Conservation (phyloP, 1,284 basidiomycete species). For the Cryptococcus sp. region DNA sequence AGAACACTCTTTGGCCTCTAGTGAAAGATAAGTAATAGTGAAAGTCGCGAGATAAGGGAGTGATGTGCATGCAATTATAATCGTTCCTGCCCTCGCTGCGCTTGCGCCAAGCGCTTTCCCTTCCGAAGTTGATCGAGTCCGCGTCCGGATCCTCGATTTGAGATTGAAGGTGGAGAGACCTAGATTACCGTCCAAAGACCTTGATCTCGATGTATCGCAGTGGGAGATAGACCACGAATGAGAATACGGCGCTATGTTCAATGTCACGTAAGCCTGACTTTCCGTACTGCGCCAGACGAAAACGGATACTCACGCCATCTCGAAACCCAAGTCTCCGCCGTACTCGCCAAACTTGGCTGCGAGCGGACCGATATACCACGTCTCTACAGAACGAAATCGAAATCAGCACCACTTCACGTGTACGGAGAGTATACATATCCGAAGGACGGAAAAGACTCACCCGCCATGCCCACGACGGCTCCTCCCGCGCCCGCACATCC, state of each 20-base stretch:
- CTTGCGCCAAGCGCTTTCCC: no score
- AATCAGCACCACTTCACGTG: no score
- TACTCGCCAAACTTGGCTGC: constrained; percentile 55
- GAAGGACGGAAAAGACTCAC: constrained; percentile 5
- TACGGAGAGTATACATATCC: no score
- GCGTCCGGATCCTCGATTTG: background rate
- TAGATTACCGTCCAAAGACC: constrained; percentile 28
- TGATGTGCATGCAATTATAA: no score
- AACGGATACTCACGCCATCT: constrained; percentile 49
- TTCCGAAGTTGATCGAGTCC: no score
- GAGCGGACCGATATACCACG: constrained; percentile 61
- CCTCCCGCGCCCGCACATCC: constrained; percentile 58
- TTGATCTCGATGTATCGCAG: constrained; percentile 38
- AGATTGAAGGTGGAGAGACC: background rate
- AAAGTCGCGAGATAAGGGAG: no score
- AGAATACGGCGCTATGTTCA: constrained; percentile 18
- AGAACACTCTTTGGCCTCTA: no score
- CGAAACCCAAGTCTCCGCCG: constrained; percentile 64
- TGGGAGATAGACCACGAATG: constrained; percentile 35
- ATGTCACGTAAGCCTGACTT: background rate
- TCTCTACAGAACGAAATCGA: background rate
- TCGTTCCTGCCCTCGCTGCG: no score
- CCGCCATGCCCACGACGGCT: constrained; percentile 49
- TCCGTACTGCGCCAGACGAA: background rate
- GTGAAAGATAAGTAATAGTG: no score